Evolutionary conservation across 176 grass and related monocot species (phyloP), one percentile per base, ranked within the genome.

Genomic region (Rhipidocladum racemiflorum): DNA sequence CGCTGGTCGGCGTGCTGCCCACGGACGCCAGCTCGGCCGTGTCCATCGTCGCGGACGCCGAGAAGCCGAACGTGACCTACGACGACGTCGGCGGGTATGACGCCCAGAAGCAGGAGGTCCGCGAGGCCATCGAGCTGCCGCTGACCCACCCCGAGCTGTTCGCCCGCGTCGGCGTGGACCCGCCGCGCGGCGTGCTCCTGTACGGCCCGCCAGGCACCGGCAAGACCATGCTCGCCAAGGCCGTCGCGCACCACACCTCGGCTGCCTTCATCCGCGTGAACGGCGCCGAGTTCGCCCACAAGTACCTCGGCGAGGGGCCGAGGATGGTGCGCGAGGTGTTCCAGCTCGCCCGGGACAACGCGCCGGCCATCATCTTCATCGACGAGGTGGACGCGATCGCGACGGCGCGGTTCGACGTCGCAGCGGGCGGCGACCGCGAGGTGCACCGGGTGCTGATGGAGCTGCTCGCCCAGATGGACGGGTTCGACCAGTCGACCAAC

Each of bases 341-440:
- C 84, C 83, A 62, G 55, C 54, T 81, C 40, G 83, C 88, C 28
- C 35, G 87, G 25, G 78, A 74, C 2, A 77, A 18, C 30, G 79
- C 79, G 20, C 72, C 83, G 39, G 80, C 56, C 25, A 86, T 86
- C 40, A 29, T 90, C 35, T 90, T 86, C 67, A 59, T 90, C 56
- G 80, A 90, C 76, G 80, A 90, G 65, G 88, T 75, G 21, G 88
- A 90, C 71, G 84, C 84, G 14, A 79, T 90, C 38, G 80, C 79
- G 9, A 4, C 51, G 54, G 84, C 74, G 29, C 73, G 79, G 7
- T 55, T 23, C 9, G 54, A 70, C 9, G 82, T 61, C 10, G n/a
- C 14, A 7, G 20, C 64, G 43, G 79, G 29, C 65, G 73, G 59
- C 46, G 60, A 69, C 50, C 63, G 76, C 9, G 80, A 87, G 59